phyloP scores from a whole-genome alignment of 805 yeast species.

The Starmerella gropengiesseri region DNA sequence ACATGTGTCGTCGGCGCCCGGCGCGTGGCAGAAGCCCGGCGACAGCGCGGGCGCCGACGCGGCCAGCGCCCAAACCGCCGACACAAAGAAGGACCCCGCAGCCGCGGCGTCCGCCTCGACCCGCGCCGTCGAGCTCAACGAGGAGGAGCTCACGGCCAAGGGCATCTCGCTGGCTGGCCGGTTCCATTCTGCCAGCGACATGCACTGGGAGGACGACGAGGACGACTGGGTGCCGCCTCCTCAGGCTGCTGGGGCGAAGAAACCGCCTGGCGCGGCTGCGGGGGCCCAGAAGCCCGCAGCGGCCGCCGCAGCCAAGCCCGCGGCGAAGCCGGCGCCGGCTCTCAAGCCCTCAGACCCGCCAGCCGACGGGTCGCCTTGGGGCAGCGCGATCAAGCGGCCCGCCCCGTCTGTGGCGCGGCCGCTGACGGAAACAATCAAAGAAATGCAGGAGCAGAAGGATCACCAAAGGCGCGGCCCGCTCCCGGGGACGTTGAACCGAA shows the following conservation, averaged over 20 bases:
- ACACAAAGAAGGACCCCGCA: not conserved
- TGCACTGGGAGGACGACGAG: slow-evolving; percentile 34
- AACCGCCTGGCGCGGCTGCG: slow-evolving; percentile 1
- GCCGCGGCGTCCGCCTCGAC: not conserved
- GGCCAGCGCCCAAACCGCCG: not conserved
- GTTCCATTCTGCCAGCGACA: slow-evolving; percentile 25
- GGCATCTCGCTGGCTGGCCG: slow-evolving; percentile 31
- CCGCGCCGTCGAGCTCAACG: slow-evolving; percentile 16
- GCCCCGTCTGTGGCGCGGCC: slow-evolving; percentile 11
- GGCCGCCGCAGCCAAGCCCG: slow-evolving; percentile 1
- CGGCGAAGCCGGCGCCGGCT: slow-evolving; percentile 5
- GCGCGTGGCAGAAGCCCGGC: slow-evolving; percentile 6
- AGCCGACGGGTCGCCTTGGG: slow-evolving; percentile 11
- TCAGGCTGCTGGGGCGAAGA: slow-evolving; percentile 13
- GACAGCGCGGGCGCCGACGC: slow-evolving; percentile 16
- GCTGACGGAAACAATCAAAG: slow-evolving; percentile 14
- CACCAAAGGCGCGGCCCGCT: slow-evolving; percentile 5
- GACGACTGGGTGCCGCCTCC: slow-evolving; percentile 28
- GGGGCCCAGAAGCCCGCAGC: slow-evolving; percentile 1
- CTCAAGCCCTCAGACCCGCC: slow-evolving; percentile 5
- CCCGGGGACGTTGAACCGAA: not conserved
- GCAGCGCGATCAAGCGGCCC: slow-evolving; percentile 1
- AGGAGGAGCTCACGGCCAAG: slow-evolving; percentile 30
- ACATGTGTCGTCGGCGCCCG: not conserved
- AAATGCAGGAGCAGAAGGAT: slow-evolving; percentile 13